Evolutionary conservation across 169 alveolate genomes (phyloP), one percentile per base, ranked within the genome.

Genomic region (Condylostoma magnum): DNA sequence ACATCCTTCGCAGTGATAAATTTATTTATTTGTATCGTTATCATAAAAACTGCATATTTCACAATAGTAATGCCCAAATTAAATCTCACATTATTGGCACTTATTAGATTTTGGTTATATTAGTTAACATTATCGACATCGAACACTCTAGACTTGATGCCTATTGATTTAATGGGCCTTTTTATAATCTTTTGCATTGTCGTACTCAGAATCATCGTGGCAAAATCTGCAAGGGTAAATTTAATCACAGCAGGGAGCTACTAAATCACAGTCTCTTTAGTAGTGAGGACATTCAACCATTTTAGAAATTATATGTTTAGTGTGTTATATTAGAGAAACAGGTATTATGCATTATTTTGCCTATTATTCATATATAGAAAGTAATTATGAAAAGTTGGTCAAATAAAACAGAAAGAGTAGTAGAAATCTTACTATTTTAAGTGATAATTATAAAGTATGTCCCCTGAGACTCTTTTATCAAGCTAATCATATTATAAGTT

Each of bases 1-100:
- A 57, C 96, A 91, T 36, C 73, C 82, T 28, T 83, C 83, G 72
- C 96, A 91, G 74, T 91, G 96, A 48, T 67, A 91, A 37, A 87
- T 79, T 69, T 77, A 44, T 67, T 82, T 84, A 36, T 80, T 78
- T 46, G 56, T 50, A 25, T 83, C 89, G 50, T 76, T 53, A 63
- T 87, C 90, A 56, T 77, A 82, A 27, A 77, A 60, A 25, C 57
- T 54, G 50, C 89, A 82, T 8, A 69, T 77, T 12, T 8, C 50
- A 46, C 89, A 82, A 52, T 54, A 77, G 54, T 82, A 82, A 18
- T 52, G 37, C 10, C 80, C 89, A 41, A 82, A 63, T 12, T 5
- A 5, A 3, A 66, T 31, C 8, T 52, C 73, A 43, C 89, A 82
- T 2, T 53, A 6, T 20, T 36, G 48, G 37, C 89, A 82, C 10